These are phyloP conservation scores for Dactylonectria macrodidyma DNA, from an alignment of 2,329 filamentous ascomycete species.

Conservation along the genomic window DNA sequence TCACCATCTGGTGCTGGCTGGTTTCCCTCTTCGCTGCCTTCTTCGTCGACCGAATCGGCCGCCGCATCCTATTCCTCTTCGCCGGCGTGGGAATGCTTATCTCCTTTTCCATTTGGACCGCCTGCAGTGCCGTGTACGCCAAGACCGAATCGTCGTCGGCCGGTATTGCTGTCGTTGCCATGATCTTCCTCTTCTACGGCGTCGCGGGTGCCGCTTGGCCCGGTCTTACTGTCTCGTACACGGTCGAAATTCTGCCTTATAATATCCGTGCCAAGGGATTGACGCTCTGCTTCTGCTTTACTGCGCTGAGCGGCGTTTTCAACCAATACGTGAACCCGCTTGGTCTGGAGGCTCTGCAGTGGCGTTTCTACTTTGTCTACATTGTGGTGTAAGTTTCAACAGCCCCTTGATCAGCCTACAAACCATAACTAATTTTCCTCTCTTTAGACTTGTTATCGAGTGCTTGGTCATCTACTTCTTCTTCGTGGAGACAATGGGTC, in stretches of 20 bases:
- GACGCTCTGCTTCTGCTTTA: conserved; percentile 44
- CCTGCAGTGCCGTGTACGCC: conserved; percentile 43
- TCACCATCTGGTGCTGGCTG: conserved; percentile 46
- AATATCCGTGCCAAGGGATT: conserved; percentile 46
- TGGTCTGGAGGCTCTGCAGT: conserved; percentile 39
- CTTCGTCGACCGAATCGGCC: conserved; percentile 44
- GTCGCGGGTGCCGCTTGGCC: conserved; percentile 44
- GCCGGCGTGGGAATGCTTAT: conserved; percentile 44
- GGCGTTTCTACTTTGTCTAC: conserved; percentile 46
- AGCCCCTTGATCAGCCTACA: rapidly evolving
- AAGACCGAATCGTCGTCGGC: conserved; percentile 38
- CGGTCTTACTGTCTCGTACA: conserved; percentile 43
- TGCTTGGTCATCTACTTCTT: conserved; percentile 46
- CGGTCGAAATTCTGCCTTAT: conserved; percentile 42
- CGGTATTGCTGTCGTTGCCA: conserved; percentile 43
- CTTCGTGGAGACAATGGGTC: conserved; percentile 44
- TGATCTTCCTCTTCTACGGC: conserved; percentile 47
- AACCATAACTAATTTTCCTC: rapidly evolving
- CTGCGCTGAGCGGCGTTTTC: conserved; percentile 42
- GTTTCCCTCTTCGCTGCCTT: conserved; percentile 43
- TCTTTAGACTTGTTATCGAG: conserved; percentile 38
- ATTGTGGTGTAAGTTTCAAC: conserved; percentile 42
- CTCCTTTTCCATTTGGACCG: conserved; percentile 43
- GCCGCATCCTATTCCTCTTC: conserved; percentile 42
- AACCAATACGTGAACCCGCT: conserved; percentile 47